Percentiles rank a stretch among this genome's conserved stretches.
phyloP scores from a whole-genome alignment of 2,329 filamentous ascomycete species.

The Bipolaris cookei region DNA sequence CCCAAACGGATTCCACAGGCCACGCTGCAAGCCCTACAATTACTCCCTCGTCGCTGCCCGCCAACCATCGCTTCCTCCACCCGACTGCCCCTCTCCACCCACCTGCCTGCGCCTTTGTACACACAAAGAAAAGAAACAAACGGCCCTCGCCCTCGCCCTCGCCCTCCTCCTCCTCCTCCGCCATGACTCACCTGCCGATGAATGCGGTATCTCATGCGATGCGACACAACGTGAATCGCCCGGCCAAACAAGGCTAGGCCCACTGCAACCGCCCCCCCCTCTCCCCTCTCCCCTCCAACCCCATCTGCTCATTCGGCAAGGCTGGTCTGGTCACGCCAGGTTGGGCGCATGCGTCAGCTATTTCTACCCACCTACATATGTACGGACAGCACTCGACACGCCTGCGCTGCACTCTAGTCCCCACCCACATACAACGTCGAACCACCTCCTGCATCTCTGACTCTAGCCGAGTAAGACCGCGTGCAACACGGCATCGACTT shows the following conservation, averaged over 20 bases:
- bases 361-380: neutral
- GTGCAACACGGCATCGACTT: slow-evolving; percentile 1
- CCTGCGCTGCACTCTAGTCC: too few species aligned
- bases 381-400: too few species aligned
- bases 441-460: slow-evolving; percentile 14
- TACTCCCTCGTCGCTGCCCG: neutral
- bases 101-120: neutral
- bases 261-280: neutral
- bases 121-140: too few species aligned
- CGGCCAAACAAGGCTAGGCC: slow-evolving; percentile 11
- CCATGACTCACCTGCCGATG: slow-evolving; percentile 29
- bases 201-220: slow-evolving; percentile 37
- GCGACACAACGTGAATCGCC: slow-evolving; percentile 35
- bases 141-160: too few species aligned
- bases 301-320: slow-evolving; percentile 11
- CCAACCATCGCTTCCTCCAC: neutral
- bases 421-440: neutral
- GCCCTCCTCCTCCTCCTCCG: slow-evolving; percentile 9
- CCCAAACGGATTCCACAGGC: neutral
- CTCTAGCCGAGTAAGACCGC: slow-evolving; percentile 24
- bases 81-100: neutral
- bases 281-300: neutral
- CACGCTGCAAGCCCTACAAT: neutral
- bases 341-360: slow-evolving; percentile 24
- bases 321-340: slow-evolving; percentile 23